phyloP scores from a whole-genome alignment of 345 rosid species.

The Eucalyptus cloeziana region DNA sequence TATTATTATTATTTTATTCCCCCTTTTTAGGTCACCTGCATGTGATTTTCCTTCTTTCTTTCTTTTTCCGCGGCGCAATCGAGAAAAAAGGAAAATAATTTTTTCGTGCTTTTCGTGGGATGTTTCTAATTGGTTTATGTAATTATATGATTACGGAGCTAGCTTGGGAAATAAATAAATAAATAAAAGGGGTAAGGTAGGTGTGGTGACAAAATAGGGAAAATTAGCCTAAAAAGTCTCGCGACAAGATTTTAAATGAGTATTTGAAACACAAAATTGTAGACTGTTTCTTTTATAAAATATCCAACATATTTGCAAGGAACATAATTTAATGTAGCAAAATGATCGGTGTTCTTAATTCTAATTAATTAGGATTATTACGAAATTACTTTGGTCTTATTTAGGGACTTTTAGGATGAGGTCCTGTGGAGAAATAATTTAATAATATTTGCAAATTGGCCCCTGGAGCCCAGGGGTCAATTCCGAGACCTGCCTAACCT shows the following conservation, averaged over 20 bases:
- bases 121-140: not conserved
- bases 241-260: not conserved
- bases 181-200: not conserved
- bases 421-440: not conserved
- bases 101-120: not conserved
- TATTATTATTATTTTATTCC: not conserved
- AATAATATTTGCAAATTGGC: not conserved
- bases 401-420: not conserved
- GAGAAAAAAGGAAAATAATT: not conserved
- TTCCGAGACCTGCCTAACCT: not conserved
- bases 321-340: not conserved
- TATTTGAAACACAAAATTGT: not conserved
- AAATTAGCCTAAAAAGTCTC: not conserved
- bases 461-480: not conserved
- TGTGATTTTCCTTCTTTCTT: not conserved
- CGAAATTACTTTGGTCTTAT: not conserved
- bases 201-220: not conserved
- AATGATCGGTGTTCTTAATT: not conserved
- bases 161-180: not conserved
- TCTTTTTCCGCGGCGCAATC: not conserved
- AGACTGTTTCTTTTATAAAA: not conserved
- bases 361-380: not conserved
- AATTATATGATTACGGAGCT: not conserved
- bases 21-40: not conserved
- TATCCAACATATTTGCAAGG: not conserved